Evolutionary conservation across 768 basidiomycete genomes (phyloP), one percentile per base, ranked within the genome.

Genomic region (Leucocoprinus leucothites): DNA sequence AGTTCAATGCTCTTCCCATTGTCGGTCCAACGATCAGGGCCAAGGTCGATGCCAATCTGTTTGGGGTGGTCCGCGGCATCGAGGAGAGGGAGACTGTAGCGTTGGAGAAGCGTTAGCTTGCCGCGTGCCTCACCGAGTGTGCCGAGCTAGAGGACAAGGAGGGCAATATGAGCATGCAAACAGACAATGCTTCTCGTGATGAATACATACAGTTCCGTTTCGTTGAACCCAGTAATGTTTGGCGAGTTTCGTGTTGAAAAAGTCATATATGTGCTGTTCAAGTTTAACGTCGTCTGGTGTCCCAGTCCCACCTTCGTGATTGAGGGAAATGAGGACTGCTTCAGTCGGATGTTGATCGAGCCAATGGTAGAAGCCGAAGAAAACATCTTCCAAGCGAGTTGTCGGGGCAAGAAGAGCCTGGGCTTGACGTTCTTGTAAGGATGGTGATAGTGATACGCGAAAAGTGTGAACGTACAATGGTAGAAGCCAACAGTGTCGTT

Each of bases 311-410:
- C 71, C 63, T 61, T 82, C 80, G 51, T 77, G 71, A 54, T 81
- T 82, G 43, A 82, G 60, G 0, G 78, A 81, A 18, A 79, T 70
- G 13, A 81, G 68, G 4, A 82, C 67, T 1, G 79, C 75, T 60
- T 82, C 81, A 0, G 77, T 77, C 0, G 77, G 76, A 53, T 82
- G 79, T 19, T 71, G 66, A 56, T 80, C 71, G 13, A 82, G 71
- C 78, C 80, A 82, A 38, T 65, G 66, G 61, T 82, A 82, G 9
- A 79, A 63, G 6, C 77, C 79, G 49, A 78, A 80, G 38, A 80
- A 70, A 1, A 82, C 76, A 48, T 82, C 80, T 52, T 77, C 74
- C 25, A 81, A 59, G 1, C 69, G 71, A 1, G 80, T 79, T 1
- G 74, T 75, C 4, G 74, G 73, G 31, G 72, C 73, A 22, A 80